Percentiles rank a stretch among this genome's conserved stretches.
These are phyloP conservation scores for Datura wrightii DNA, from an alignment of 257 asterid genomes.

Conservation along the genomic window DNA sequence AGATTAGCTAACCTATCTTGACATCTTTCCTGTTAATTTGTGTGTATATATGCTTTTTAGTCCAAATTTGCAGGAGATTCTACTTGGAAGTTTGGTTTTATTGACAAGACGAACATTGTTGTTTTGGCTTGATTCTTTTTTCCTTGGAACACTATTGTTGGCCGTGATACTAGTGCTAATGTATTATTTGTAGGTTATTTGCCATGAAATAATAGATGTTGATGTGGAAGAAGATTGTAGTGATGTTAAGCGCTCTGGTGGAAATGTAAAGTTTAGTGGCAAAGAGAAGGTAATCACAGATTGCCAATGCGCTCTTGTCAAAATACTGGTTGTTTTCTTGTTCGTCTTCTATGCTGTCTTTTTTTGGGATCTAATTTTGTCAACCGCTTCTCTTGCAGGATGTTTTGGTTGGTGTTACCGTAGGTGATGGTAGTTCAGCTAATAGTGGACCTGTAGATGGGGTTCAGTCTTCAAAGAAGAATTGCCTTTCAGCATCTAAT, in stretches of 20 bases:
- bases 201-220: conserved; percentile 75
- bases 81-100: neutral
- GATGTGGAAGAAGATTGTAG: conserved; percentile 68
- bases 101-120: neutral
- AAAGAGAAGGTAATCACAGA: conserved; percentile 69
- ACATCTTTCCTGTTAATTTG: neutral
- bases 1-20: neutral
- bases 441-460: conserved; percentile 43
- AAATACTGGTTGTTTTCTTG: neutral
- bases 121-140: neutral
- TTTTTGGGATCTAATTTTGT: neutral
- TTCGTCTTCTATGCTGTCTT: neutral
- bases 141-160: neutral
- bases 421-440: conserved; percentile 27
- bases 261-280: conserved; percentile 48
- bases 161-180: conserved; percentile 29
- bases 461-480: conserved; percentile 38
- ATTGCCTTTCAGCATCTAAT: conserved; percentile 40
- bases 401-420: conserved; percentile 40
- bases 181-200: conserved; percentile 54
- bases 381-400: conserved; percentile 44
- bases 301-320: neutral
- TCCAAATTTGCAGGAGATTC: neutral
- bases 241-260: conserved; percentile 45
- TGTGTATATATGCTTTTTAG: neutral